Conservation (phyloP, 768 basidiomycete species). For the Pisolithus marmoratus region DNA sequence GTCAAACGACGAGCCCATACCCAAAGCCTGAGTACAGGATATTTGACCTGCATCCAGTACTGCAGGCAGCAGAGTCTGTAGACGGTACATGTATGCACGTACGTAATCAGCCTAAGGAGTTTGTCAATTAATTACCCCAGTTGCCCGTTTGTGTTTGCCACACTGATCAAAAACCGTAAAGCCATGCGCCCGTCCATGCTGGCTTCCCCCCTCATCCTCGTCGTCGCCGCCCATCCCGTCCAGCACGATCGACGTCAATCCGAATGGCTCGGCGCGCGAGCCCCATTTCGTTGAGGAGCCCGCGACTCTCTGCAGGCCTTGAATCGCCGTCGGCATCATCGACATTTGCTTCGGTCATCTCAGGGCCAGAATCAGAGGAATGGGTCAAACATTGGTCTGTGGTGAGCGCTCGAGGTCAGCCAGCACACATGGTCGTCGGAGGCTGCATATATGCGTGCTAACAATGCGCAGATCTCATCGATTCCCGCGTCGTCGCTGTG, state of each 20-base stretch:
- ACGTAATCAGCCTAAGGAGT: too few species aligned
- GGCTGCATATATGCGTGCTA: not conserved
- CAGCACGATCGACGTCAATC: not conserved
- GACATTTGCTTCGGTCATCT: constrained; percentile 6
- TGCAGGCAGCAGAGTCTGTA: constrained; percentile 42
- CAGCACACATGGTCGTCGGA: not conserved
- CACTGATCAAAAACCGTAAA: not conserved
- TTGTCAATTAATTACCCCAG: too few species aligned
- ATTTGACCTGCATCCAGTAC: constrained; percentile 23
- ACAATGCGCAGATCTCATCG: constrained; percentile 53
- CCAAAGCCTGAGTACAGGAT: constrained; percentile 52
- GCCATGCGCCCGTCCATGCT: constrained; percentile 13
- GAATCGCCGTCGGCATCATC: constrained; percentile 13
- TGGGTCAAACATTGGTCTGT: constrained; percentile 58
- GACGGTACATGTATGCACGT: too few species aligned
- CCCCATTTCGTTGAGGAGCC: constrained; percentile 13
- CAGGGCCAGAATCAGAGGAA: constrained; percentile 34
- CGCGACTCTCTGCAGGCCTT: constrained; percentile 9
- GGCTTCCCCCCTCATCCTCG: constrained; percentile 3
- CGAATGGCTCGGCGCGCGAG: constrained; percentile 13
- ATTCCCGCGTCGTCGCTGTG: constrained; percentile 59
- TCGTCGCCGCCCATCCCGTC: not conserved
- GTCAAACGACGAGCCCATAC: constrained; percentile 25
- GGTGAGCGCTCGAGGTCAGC: constrained; percentile 53
- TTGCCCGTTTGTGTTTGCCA: too few species aligned